Percentiles rank a stretch among this genome's conserved stretches.
These are phyloP conservation scores for Cordyceps fumosorosea DNA, from an alignment of 2,329 filamentous ascomycete species.

Conservation along the genomic window DNA sequence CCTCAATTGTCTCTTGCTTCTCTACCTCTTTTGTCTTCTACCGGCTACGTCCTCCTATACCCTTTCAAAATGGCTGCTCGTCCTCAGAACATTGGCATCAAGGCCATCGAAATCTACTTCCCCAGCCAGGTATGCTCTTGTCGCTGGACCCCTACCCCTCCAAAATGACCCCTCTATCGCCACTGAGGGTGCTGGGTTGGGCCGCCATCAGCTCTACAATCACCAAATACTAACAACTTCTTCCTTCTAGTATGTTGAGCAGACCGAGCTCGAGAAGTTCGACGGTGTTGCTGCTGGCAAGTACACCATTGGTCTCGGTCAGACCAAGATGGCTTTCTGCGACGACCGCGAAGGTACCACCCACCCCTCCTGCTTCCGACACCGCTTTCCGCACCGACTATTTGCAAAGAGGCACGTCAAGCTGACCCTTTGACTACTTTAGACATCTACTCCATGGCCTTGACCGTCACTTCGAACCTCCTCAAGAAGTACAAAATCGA, in stretches of 20 bases:
- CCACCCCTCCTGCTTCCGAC: constrained; percentile 13
- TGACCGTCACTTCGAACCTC: constrained; percentile 72
- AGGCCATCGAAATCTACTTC: constrained; percentile 88
- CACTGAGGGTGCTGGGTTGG: constrained; percentile 8
- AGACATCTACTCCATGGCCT: constrained; percentile 84
- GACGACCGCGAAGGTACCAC: constrained; percentile 75
- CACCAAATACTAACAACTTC: constrained; percentile 17
- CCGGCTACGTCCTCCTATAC: neutral
- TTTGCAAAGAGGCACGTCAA: neutral
- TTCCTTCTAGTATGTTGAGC: constrained; percentile 68
- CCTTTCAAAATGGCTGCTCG: constrained; percentile 58
- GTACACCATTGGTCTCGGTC: constrained; percentile 85
- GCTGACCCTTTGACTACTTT: constrained; percentile 17
- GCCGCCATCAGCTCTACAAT: constrained; percentile 16
- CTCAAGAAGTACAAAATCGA: constrained; percentile 81
- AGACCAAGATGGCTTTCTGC: constrained; percentile 90
- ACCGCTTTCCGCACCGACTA: constrained; percentile 9
- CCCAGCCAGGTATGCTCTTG: constrained; percentile 65
- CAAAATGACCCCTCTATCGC: constrained; percentile 10
- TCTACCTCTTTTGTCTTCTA: constrained; percentile 3
- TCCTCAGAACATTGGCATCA: constrained; percentile 84
- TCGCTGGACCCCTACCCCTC: constrained; percentile 12
- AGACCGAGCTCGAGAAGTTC: constrained; percentile 76
- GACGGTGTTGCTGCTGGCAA: constrained; percentile 77
- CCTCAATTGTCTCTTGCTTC: constrained; percentile 3